Evolutionary conservation across 2,329 filamentous ascomycete genomes (phyloP), one percentile per base, ranked within the genome.

Genomic region (Eutypa lata): DNA sequence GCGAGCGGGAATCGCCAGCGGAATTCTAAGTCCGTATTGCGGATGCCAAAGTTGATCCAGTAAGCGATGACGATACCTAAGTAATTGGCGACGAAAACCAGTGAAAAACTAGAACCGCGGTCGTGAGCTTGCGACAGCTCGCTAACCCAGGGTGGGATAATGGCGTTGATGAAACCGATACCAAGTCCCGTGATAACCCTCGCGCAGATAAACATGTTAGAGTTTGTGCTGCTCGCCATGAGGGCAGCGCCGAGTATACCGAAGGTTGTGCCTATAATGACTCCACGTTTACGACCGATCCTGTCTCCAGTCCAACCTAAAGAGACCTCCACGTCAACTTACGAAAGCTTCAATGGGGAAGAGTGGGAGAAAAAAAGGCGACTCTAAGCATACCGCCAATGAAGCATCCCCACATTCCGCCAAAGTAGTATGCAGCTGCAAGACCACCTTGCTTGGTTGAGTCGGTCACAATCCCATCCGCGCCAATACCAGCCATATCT

Each of bases 1-100:
- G 62, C 70, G 16, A 73, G 60, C 42, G 65, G 68, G 48, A 72
- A 73, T 14, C 69, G 61, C 71, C 70, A 72, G 38, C 70, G 67
- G 33, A 72, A 63, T 28, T 67, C 65, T 0, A 60, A 54, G 47
- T 64, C 55, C 40, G 65, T 61, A 47, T 62, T 53, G 48, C 63
- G 58, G 8, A 70, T 49, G 35, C 70, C 70, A 57, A 73, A 74
- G 48, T 66, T 68, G 50, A 74, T 62, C 71, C 71, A 73, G 60
- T 71, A 72, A 3, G 71, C 69, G 7, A 71, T 59, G 22, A 69
- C 72, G 45, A 81, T 78, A 22, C 78, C 77, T 3, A 80, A 68
- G 54, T 78, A 79, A 59, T 81, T 80, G 38, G 77, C 76, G 49
- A 79, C 74, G 61, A 81, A 80, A 44, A 79, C 75, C 50, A 77